Conservation (phyloP, 768 basidiomycete species). For the Kwoniella newhampshirensis region DNA sequence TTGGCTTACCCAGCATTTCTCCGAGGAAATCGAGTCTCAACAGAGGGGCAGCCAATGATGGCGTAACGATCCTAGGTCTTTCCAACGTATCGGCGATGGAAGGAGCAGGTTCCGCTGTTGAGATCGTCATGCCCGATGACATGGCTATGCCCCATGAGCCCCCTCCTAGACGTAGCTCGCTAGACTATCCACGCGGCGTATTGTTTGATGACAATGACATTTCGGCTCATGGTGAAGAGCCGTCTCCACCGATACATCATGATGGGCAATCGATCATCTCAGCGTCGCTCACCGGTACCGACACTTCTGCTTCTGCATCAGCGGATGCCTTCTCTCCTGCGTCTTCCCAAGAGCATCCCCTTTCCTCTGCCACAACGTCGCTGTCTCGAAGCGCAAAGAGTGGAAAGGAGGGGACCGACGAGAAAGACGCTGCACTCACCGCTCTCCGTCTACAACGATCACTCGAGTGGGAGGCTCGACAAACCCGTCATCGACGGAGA, state of each 20-base stretch:
- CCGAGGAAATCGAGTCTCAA: slow-evolving; percentile 22
- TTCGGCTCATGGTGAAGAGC: slow-evolving; percentile 5
- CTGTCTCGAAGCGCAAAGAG: slow-evolving; percentile 48
- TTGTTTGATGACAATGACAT: slow-evolving; percentile 2
- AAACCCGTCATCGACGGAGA: slow-evolving; percentile 23
- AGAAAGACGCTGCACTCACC: slow-evolving; percentile 23
- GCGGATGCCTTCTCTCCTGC: slow-evolving; percentile 33
- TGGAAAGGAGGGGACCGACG: slow-evolving; percentile 39
- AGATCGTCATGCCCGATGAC: slow-evolving; percentile 31
- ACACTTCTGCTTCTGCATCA: slow-evolving; percentile 27
- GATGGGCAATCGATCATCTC: slow-evolving; percentile 31
- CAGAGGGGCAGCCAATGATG: background rate
- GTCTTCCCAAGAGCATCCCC: slow-evolving; percentile 34
- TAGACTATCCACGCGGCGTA: slow-evolving; percentile 15
- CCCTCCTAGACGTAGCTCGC: slow-evolving; percentile 39
- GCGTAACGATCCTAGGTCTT: slow-evolving; percentile 13
- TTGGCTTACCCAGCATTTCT: slow-evolving; percentile 7
- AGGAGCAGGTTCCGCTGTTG: slow-evolving; percentile 2
- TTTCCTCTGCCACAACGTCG: slow-evolving; percentile 52
- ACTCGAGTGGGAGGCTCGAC: slow-evolving; percentile 44
- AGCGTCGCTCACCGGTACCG: slow-evolving; percentile 33
- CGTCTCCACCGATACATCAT: slow-evolving; percentile 8
- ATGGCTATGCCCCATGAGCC: slow-evolving; percentile 35
- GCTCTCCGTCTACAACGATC: slow-evolving; percentile 39
- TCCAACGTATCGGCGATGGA: slow-evolving; percentile 12